Evolutionary conservation across 2,329 filamentous ascomycete genomes (phyloP).

Genomic region (Teratosphaeria epicoccoides): DNA sequence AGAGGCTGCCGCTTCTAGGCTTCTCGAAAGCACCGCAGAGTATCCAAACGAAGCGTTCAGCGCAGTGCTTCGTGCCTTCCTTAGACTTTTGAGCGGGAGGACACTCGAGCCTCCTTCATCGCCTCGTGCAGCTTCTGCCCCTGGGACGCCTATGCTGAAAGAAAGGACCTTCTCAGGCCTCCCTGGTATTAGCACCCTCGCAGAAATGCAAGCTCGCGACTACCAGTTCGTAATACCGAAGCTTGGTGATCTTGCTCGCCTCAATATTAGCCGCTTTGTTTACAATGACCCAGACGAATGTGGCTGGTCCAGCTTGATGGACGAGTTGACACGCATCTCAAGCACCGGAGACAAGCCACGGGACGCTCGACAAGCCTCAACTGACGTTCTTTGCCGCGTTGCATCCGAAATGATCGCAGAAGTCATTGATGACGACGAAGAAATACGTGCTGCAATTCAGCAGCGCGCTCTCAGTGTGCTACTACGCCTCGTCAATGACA

Average conservation of each 20-base stretch:
- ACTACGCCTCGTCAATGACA: conserved; percentile 37
- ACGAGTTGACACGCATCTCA: conserved; percentile 42
- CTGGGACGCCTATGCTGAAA: conserved; percentile 19
- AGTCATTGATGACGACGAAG: conserved; percentile 36
- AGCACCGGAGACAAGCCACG: conserved; percentile 29
- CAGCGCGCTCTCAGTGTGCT: conserved; percentile 24
- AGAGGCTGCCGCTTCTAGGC: conserved; percentile 70
- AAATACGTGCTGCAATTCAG: conserved; percentile 20
- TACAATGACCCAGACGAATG: conserved; percentile 54
- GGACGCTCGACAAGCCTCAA: conserved; percentile 38
- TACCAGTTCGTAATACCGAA: conserved; percentile 40
- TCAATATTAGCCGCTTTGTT: conserved; percentile 51
- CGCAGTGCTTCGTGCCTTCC: conserved; percentile 65
- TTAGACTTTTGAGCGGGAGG: conserved; percentile 49
- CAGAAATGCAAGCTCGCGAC: conserved; percentile 30
- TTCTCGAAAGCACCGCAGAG: conserved; percentile 86
- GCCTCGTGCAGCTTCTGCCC: conserved; percentile 9
- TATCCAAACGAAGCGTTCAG: conserved; percentile 77
- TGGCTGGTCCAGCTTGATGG: conserved; percentile 63
- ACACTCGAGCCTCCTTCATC: conserved; percentile 3
- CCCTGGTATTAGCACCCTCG: conserved; percentile 32
- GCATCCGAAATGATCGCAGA: conserved; percentile 42
- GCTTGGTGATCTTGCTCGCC: conserved; percentile 34
- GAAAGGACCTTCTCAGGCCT: conserved; percentile 32
- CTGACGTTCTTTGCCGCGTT: conserved; percentile 40